These are phyloP conservation scores for Penicillium salamii DNA, from an alignment of 495 filamentous ascomycete species.

Conservation along the genomic window DNA sequence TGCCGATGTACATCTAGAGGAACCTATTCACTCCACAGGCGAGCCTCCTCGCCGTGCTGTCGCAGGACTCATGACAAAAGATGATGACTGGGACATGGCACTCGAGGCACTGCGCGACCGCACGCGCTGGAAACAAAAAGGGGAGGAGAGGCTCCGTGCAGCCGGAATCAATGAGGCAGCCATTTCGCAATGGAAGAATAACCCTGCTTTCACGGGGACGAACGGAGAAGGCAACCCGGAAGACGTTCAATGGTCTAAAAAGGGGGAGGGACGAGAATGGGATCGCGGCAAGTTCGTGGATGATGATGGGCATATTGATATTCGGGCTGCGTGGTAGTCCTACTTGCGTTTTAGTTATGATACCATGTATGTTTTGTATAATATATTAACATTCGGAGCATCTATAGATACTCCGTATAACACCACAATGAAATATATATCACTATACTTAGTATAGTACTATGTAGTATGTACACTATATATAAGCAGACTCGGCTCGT, in stretches of 20 bases:
- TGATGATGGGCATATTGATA: conserved; percentile 55
- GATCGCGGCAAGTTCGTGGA: conserved; percentile 80
- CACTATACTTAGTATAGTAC: too few relatives aligned
- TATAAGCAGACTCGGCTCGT: conserved; percentile 14
- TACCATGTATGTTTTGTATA: too few relatives aligned
- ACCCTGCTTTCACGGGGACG: conserved; percentile 32
- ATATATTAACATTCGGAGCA: too few relatives aligned
- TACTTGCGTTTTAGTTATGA: neutral
- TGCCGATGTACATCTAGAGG: conserved; percentile 60
- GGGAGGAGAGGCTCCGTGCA: conserved; percentile 71
- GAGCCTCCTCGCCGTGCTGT: conserved; percentile 39
- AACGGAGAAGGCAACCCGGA: conserved; percentile 51
- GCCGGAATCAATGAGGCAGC: conserved; percentile 79
- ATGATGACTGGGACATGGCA: conserved; percentile 79
- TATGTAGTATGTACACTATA: too few relatives aligned
- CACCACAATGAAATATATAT: neutral
- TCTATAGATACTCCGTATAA: too few relatives aligned
- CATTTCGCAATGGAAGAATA: conserved; percentile 75
- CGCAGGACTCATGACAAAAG: conserved; percentile 40
- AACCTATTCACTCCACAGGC: conserved; percentile 23
- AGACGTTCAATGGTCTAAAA: conserved; percentile 75
- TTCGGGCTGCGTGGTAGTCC: conserved; percentile 47
- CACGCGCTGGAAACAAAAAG: conserved; percentile 73
- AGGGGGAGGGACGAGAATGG: conserved; percentile 84
- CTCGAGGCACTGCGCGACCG: conserved; percentile 80